phyloP scores from a whole-genome alignment of 805 yeast species.

The Candida odintsovae region DNA sequence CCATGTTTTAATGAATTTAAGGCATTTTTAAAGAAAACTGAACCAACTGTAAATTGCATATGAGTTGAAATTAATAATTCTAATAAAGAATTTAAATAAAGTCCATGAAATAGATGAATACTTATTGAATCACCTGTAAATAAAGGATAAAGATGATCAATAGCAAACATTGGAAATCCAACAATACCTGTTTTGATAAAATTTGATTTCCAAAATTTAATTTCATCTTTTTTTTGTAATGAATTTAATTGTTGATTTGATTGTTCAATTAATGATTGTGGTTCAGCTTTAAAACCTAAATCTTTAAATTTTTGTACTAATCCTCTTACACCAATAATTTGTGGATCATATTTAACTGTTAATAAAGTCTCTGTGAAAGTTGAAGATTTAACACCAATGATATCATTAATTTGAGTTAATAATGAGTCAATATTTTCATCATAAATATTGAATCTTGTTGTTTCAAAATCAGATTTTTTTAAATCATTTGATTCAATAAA shows the following conservation, averaged over 20 bases:
- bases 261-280: slow-evolving; percentile 44
- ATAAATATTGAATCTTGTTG: slow-evolving; percentile 9
- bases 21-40: slow-evolving; percentile 59
- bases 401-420: slow-evolving; percentile 6
- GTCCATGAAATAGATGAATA: slow-evolving; percentile 42
- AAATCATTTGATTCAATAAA: too few species aligned
- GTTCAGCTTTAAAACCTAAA: slow-evolving; percentile 36
- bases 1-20: slow-evolving; percentile 59
- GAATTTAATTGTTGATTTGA: slow-evolving; percentile 58
- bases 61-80: slow-evolving; percentile 53
- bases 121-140: slow-evolving; percentile 20
- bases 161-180: slow-evolving; percentile 57
- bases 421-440: neutral
- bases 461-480: slow-evolving; percentile 4
- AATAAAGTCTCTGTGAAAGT: slow-evolving; percentile 2
- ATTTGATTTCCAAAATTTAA: slow-evolving; percentile 59
- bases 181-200: slow-evolving; percentile 45
- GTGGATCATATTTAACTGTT: slow-evolving; percentile 44
- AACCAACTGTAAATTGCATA: slow-evolving; percentile 60
- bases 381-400: slow-evolving; percentile 2
- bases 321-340: slow-evolving; percentile 54
- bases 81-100: slow-evolving; percentile 57
- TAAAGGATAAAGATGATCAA: slow-evolving; percentile 44
- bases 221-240: slow-evolving; percentile 65
- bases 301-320: slow-evolving; percentile 37